A percentile compares a stretch with the other conserved stretches of the same genome.
These are phyloP conservation scores for Candida ovalis DNA, from an alignment of 805 yeast species.

Conservation along the genomic window DNA sequence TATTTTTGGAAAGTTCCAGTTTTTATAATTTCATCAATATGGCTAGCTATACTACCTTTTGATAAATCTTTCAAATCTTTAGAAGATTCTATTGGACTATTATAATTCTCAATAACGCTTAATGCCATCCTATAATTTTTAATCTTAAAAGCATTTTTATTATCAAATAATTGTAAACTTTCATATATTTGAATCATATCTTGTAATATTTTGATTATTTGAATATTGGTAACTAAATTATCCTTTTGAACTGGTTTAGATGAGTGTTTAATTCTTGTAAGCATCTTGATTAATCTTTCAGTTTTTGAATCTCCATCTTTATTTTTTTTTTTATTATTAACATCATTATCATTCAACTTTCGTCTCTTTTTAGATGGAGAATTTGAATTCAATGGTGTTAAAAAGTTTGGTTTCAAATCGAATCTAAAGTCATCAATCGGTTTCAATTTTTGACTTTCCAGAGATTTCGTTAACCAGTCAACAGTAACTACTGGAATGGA, in stretches of 20 bases:
- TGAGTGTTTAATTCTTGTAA: neutral
- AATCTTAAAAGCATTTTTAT: conserved; percentile 14
- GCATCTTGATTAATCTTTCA: neutral
- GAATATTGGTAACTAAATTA: conserved; percentile 22
- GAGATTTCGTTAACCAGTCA: conserved; percentile 15
- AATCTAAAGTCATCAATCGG: conserved; percentile 9
- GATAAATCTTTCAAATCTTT: conserved; percentile 40
- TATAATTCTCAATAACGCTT: conserved; percentile 28
- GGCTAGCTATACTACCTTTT: conserved; percentile 37
- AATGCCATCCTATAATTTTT: conserved; percentile 41
- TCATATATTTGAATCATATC: conserved; percentile 30
- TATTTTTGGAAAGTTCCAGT: conserved; percentile 32
- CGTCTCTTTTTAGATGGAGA: neutral
- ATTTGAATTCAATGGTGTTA: neutral
- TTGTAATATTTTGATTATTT: conserved; percentile 29
- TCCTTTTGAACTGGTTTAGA: neutral
- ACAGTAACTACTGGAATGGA: conserved; percentile 5
- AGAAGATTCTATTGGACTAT: conserved; percentile 30
- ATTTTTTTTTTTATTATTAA: neutral
- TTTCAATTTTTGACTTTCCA: conserved; percentile 3
- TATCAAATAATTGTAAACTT: conserved; percentile 15
- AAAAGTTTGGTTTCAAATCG: conserved; percentile 1
- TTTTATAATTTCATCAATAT: conserved; percentile 43
- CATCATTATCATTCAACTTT: neutral
- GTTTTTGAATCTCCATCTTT: neutral